These are phyloP conservation scores for Talaromyces atroroseus DNA, from an alignment of 2,329 filamentous ascomycete species.

Conservation along the genomic window DNA sequence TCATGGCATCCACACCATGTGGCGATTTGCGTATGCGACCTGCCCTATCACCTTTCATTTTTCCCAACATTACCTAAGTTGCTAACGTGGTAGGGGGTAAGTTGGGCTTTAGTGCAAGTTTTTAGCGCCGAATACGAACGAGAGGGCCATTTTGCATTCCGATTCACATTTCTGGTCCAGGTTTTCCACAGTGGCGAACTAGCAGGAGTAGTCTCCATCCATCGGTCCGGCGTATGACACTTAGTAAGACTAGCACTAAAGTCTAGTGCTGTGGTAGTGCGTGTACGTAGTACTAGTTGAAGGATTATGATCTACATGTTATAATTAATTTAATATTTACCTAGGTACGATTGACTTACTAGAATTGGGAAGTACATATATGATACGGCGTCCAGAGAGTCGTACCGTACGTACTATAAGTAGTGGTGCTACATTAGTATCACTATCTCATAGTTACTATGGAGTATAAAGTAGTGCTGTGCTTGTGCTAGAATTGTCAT, in stretches of 20 bases:
- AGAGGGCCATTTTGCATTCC: no score
- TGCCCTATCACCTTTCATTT: not conserved
- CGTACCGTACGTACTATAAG: not conserved
- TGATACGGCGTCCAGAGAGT: not conserved
- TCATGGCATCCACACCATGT: no score
- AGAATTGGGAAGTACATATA: no score
- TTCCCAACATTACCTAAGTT: no score
- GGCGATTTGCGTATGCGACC: no score
- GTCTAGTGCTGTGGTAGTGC: not conserved
- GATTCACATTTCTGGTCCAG: not conserved
- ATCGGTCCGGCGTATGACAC: no score
- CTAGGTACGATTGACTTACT: not conserved
- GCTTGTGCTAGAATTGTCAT: not conserved
- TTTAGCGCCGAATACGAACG: not conserved
- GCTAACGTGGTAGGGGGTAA: not conserved
- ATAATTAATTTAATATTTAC: not conserved
- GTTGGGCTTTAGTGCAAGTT: not conserved
- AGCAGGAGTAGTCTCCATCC: no score
- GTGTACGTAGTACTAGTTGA: not conserved
- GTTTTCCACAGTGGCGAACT: not conserved
- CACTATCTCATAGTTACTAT: not conserved
- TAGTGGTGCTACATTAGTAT: not conserved
- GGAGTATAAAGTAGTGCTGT: not conserved
- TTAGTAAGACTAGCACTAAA: not conserved
- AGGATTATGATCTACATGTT: not conserved